Evolutionary conservation across 31 red algal genomes (phyloP).

Genomic region (Bonnemaisonia californica): DNA sequence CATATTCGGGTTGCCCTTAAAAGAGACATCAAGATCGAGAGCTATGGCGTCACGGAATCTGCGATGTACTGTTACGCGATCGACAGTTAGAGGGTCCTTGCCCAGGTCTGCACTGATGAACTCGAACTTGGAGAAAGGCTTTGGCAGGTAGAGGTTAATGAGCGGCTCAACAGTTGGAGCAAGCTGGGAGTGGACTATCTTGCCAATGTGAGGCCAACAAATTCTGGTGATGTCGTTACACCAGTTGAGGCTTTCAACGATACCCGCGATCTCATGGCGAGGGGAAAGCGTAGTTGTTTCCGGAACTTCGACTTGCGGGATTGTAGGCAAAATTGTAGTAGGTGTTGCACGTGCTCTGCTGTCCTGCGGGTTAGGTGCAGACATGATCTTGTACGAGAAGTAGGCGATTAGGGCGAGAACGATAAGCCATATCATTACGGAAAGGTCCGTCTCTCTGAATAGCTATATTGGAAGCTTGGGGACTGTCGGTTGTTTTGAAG

Average conservation of each 20-base stretch:
- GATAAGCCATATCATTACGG: conserved; percentile 52
- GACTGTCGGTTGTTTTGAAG: background rate
- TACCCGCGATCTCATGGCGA: conserved; percentile 52
- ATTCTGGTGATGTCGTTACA: conserved; percentile 70
- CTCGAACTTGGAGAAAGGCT: conserved; percentile 71
- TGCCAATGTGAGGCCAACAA: conserved; percentile 73
- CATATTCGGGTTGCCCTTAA: conserved; percentile 59
- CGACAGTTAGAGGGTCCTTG: conserved; percentile 65
- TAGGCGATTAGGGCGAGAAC: conserved; percentile 29
- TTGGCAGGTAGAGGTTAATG: conserved; percentile 63
- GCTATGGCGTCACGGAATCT: conserved; percentile 65
- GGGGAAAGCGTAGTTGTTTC: conserved; percentile 55
- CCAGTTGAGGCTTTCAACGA: conserved; percentile 63
- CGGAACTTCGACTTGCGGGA: conserved; percentile 35
- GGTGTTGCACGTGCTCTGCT: too few species aligned
- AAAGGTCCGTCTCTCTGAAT: too few species aligned
- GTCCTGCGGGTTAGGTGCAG: background rate
- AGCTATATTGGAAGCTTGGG: too few species aligned
- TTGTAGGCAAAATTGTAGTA: background rate
- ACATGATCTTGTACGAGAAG: conserved; percentile 32
- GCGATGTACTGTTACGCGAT: conserved; percentile 62
- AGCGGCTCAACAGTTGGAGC: conserved; percentile 61
- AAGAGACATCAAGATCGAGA: conserved; percentile 71
- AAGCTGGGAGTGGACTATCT: conserved; percentile 63
- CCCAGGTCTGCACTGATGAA: conserved; percentile 64